Conservation (phyloP, 73 alveolate genomes). For the Paraurostyla sp. region DNA sequence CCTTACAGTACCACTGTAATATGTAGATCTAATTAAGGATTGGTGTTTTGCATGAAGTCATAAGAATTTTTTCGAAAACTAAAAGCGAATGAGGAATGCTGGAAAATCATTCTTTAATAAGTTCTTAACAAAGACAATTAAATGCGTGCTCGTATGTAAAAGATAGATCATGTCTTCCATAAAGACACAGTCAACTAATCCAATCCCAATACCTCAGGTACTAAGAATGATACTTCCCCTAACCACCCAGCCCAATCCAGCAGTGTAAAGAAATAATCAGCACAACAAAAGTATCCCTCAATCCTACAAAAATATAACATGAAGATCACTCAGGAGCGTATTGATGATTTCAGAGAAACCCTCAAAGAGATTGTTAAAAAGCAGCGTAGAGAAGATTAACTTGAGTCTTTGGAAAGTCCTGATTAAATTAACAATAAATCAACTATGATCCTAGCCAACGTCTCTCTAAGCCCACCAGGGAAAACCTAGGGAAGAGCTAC, state of each 20-base stretch:
- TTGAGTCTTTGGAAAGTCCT: background rate
- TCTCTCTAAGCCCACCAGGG: no score
- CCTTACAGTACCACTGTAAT: slow-evolving; percentile 20
- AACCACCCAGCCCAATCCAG: background rate
- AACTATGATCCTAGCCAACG: no score
- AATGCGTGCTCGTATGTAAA: background rate
- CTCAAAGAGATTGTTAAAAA: slow-evolving; percentile 39
- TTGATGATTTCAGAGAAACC: slow-evolving; percentile 58
- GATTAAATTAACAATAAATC: no score
- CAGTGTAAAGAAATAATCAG: background rate
- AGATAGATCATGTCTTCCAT: slow-evolving; percentile 12
- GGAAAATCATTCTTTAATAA: slow-evolving; percentile 26
- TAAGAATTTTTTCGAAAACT: slow-evolving; percentile 49
- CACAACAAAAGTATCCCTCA: background rate
- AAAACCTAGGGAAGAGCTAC: no score
- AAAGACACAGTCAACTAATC: slow-evolving; percentile 1
- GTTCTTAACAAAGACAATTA: slow-evolving; percentile 31
- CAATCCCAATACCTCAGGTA: no score
- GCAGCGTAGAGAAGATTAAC: background rate
- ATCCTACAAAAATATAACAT: slow-evolving; percentile 5
- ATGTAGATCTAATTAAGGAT: slow-evolving; percentile 41
- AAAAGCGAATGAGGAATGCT: slow-evolving; percentile 51
- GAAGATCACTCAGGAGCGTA: background rate
- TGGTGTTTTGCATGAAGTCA: slow-evolving; percentile 26
- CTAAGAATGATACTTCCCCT: no score